Percentiles rank a stretch among this genome's conserved stretches.
These are phyloP conservation scores for Pseudopyrenochaeta lycopersici DNA, from an alignment of 2,329 filamentous ascomycete species.

Conservation along the genomic window DNA sequence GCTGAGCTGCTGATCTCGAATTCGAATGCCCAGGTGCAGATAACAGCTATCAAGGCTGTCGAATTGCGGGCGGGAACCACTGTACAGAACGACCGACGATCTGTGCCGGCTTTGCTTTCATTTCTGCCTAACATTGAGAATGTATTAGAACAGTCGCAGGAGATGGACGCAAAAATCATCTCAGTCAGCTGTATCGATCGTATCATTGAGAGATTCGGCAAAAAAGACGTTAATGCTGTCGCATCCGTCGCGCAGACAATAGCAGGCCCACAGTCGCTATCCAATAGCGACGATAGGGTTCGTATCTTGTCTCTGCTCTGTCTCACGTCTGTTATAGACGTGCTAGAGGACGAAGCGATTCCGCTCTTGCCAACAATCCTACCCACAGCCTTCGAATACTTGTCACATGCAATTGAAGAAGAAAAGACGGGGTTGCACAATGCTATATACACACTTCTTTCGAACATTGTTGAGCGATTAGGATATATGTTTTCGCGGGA, in stretches of 20 bases:
- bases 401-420: conserved; percentile 69
- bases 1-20: conserved; percentile 82
- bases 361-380: conserved; percentile 81
- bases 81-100: conserved; percentile 72
- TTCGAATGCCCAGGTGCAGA: conserved; percentile 76
- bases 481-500: conserved; percentile 87
- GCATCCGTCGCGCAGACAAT: conserved; percentile 79
- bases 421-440: conserved; percentile 74
- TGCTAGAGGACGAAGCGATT: conserved; percentile 85
- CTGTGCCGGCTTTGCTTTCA: conserved; percentile 75
- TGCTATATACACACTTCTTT: conserved; percentile 81
- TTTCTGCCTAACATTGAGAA: conserved; percentile 82
- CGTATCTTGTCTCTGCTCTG: conserved; percentile 87
- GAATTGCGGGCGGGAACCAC: conserved; percentile 80
- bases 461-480: conserved; percentile 80
- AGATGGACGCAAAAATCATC: conserved; percentile 81
- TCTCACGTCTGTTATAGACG: conserved; percentile 87
- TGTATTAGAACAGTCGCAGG: conserved; percentile 76
- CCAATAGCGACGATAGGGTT: conserved; percentile 75
- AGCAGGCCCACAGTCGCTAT: conserved; percentile 78
- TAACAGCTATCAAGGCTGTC: conserved; percentile 75
- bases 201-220: conserved; percentile 94
- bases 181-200: conserved; percentile 91
- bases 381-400: conserved; percentile 74
- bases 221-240: conserved; percentile 83